Evolutionary conservation across 805 yeast genomes (phyloP), one percentile per base, ranked within the genome.

Genomic region (Cyberlindnera sargentensis): DNA sequence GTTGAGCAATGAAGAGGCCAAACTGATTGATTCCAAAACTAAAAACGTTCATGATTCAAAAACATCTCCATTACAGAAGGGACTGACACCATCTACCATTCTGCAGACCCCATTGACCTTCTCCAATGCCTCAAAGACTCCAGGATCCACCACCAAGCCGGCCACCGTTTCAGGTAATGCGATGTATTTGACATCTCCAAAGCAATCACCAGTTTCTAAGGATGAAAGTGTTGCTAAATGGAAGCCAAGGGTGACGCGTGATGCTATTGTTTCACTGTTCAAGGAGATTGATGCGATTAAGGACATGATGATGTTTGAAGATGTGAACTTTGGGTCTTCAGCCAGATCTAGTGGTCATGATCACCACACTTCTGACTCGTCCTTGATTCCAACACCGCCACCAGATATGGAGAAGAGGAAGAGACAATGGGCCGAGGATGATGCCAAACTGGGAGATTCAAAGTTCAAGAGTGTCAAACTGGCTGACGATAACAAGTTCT

Each of bases 31-130:
- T n/a, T 42, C 52, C 1, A 51, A 47, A 29, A 45, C 42, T 24
- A 52, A 51, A 35, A 34, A 40, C 20, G 8, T 8, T 10, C 15
- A 27, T 32, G 58, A 51, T 3, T 35, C 42, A 4, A 50, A 45
- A 32, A 33, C 38, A 9, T 47, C 61, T 2, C 55, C 58, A 28
- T 40, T 49, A 31, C 42, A 52, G 6, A 57, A 52, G 42, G 53
- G 56, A 4, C 38, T 58, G 29, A 58, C 62, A 1, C 62, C 62
- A 6, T 58, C 61, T 4, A 50, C 62, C 1, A 51, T 58, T 10
- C 33, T 58, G 11, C 62, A 58, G 40, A 58, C 62, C 1, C 62
- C 62, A 3, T 38, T 56, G 45, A 54, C 59, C 1, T 57, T 58
- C 32, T 49, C 62, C 3, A 52, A 48, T 37, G 45, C 48, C n/a